phyloP scores from a whole-genome alignment of 2,329 filamentous ascomycete genomes.

The Aspergillus cejpii region DNA sequence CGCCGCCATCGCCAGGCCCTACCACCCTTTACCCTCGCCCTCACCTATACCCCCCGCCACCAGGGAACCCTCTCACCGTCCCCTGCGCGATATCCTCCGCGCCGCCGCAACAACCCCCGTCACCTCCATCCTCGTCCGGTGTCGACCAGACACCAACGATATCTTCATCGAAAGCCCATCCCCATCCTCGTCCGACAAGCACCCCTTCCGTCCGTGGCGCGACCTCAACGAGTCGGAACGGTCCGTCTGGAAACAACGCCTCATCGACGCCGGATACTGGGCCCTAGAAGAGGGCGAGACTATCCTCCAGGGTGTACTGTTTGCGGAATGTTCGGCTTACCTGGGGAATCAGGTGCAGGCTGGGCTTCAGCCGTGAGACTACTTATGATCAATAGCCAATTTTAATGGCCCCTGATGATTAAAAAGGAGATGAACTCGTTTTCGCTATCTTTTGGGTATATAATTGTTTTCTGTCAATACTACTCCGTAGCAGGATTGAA shows the following conservation, averaged over 20 bases:
- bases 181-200: conserved; percentile 2
- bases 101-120: conserved; percentile 3
- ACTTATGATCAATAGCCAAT: too few relatives aligned
- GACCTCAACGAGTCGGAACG: conserved; percentile 59
- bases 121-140: not conserved
- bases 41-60: not conserved
- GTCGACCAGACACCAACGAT: not conserved
- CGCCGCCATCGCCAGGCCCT: conserved; percentile 36
- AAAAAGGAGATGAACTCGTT: not conserved
- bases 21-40: conserved; percentile 26
- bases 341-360: not conserved
- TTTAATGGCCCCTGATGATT: not conserved
- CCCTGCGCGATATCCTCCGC: conserved; percentile 3
- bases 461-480: too few relatives aligned
- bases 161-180: not conserved
- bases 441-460: too few relatives aligned
- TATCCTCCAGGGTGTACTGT: conserved; percentile 69
- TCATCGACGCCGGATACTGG: conserved; percentile 69
- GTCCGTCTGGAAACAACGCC: conserved; percentile 60
- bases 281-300: conserved; percentile 69
- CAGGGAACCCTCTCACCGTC: conserved; percentile 3
- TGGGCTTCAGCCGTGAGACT: not conserved
- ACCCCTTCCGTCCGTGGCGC: conserved; percentile 53
- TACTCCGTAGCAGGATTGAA: too few relatives aligned
- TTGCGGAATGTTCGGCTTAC: conserved; percentile 49